Conservation (phyloP, 345 rosid species). For the Heritiera littoralis region DNA sequence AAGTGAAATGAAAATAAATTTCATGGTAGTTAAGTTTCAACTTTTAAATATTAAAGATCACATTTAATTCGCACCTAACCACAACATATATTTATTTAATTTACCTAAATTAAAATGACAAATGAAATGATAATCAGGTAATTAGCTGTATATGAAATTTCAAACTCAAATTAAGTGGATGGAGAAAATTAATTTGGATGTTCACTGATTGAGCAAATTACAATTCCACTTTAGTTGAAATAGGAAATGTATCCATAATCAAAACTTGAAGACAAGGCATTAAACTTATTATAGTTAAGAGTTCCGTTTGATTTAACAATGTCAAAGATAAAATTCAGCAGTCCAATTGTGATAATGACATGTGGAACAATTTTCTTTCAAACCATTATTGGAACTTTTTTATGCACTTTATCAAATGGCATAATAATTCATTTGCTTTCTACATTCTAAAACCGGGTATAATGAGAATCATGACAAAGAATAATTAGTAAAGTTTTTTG, state of each 20-base stretch:
- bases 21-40: no score
- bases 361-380: background rate
- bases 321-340: no score
- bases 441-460: background rate
- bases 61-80: no score
- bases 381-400: conserved; percentile 5
- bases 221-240: background rate
- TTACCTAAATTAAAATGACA: no score
- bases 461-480: background rate
- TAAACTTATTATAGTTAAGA: background rate
- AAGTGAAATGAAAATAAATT: no score
- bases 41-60: no score
- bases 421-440: conserved; percentile 11
- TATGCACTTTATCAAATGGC: background rate
- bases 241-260: background rate
- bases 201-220: background rate
- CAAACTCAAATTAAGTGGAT: background rate
- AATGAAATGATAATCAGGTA: background rate
- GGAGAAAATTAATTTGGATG: background rate
- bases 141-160: background rate
- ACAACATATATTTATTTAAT: no score
- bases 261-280: background rate
- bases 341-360: background rate
- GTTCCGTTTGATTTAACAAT: background rate
- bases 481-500: background rate